A percentile compares a stretch with the other conserved stretches of the same genome.
Conservation (phyloP, 345 rosid genomes). For the Eucalyptus decipiens region DNA sequence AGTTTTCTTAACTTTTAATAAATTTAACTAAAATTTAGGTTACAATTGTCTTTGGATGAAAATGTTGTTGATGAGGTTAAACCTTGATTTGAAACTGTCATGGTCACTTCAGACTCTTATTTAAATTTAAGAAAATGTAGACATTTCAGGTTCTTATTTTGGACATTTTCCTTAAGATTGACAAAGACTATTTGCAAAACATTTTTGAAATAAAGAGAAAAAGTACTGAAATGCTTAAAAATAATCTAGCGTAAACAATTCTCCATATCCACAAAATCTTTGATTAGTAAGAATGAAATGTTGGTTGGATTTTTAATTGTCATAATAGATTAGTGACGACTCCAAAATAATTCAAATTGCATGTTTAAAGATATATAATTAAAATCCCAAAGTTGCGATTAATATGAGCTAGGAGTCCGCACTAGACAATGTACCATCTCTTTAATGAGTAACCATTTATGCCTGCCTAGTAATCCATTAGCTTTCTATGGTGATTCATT, state of each 20-base stretch:
- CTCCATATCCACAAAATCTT: background rate
- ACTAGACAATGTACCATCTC: background rate
- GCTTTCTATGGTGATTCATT: background rate
- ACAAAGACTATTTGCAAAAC: background rate
- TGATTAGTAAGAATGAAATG: background rate
- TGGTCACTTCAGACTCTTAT: too few species aligned
- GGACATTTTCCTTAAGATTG: background rate
- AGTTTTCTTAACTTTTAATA: too few species aligned
- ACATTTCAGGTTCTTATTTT: accelerated
- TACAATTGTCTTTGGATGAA: too few species aligned
- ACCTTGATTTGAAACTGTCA: too few species aligned
- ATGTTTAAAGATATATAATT: background rate
- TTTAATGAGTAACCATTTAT: background rate
- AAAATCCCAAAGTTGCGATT: background rate
- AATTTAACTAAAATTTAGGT: too few species aligned
- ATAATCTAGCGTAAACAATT: background rate
- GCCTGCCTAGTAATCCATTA: background rate
- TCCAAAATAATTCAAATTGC: background rate
- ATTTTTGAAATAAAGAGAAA: background rate
- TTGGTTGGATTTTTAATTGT: background rate
- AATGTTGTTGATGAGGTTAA: too few species aligned
- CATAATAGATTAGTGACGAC: background rate
- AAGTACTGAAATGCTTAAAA: background rate
- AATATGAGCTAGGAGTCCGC: background rate
- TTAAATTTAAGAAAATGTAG: too few species aligned